Evolutionary conservation across 768 basidiomycete species (phyloP), one percentile per base, ranked within the genome.

Genomic region (Melanogaster broomeanus): DNA sequence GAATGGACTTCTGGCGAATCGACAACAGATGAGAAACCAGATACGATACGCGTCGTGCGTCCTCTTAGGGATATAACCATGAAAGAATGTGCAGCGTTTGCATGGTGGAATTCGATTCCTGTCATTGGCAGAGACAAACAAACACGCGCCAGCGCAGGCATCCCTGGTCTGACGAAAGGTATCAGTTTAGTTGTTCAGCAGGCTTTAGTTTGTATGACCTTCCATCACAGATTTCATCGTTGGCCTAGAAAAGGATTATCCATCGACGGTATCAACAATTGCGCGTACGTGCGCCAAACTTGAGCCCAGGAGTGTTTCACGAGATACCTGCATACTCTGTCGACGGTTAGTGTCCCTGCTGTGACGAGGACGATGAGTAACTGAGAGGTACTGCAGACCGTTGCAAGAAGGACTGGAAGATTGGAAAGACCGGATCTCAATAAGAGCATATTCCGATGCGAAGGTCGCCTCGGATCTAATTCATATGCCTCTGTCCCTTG

Each of bases 201-300:
- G 27, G 22, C 10, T 40, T 22, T 41, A 18, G 27, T 25, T 15
- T 42, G 45, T 19, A 16, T 48, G 31, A 48, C 44, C 21, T 42
- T 25, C 15, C 34, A 42, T 33, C 11, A 11, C 49, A 91, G 91
- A 85, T 64, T 93, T 93, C 59, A 88, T 93, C 50, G 69, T 87
- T 18, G 85, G 89, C 3, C 64, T 93, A 25, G 91, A 93, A 68
- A 81, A 78, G 45, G 85, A 92, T 64, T 93, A 87, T 64, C 91
- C 91, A 4, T 90, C 90, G 0, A 93, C 91, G 0, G 91, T 93
- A 11, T 91, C 89, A 8, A 84, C 91, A 0, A 88, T 93, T 44
- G 83, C 83, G 21, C 81, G 87, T 31, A 93, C 91, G 1, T 90
- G 88, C 60, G 83, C 77, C 6, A 93, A 93, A 67, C 68, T 93